Percentiles rank a stretch among this genome's conserved stretches.
Conservation (phyloP, 495 filamentous ascomycete genomes). For the Talaromyces wortmannii region DNA sequence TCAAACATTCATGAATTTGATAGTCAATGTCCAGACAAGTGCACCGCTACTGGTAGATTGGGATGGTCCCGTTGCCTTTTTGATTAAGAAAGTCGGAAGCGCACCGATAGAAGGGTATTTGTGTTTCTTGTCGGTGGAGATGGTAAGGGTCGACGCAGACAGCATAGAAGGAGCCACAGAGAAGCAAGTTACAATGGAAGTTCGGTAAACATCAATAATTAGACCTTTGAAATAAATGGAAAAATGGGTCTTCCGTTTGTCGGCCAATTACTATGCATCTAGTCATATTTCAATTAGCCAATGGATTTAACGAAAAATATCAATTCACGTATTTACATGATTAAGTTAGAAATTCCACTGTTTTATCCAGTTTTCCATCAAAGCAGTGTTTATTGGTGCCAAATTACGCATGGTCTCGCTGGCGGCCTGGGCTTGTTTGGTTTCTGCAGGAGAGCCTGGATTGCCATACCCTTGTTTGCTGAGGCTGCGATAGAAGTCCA, state of each 20-base stretch:
- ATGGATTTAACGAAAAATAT: too few relatives aligned
- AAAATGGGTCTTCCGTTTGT: too few relatives aligned
- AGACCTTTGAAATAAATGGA: neutral
- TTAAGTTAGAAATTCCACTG: slow-evolving; percentile 14
- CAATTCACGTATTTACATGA: too few relatives aligned
- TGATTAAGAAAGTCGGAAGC: neutral
- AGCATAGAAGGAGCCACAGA: neutral
- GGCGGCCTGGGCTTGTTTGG: slow-evolving; percentile 4
- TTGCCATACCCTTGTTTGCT: neutral
- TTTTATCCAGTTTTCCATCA: slow-evolving; percentile 17
- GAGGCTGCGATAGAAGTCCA: slow-evolving; percentile 11
- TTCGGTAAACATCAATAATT: neutral
- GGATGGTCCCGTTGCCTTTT: neutral
- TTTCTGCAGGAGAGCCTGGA: neutral
- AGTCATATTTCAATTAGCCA: too few relatives aligned
- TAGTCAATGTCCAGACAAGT: neutral
- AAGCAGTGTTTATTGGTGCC: slow-evolving; percentile 4
- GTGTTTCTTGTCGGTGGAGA: neutral
- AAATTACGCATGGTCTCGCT: slow-evolving; percentile 15
- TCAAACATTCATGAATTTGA: neutral
- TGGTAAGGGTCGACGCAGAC: neutral
- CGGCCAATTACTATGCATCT: too few relatives aligned
- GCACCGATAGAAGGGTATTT: neutral
- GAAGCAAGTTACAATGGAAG: neutral
- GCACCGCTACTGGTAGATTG: neutral